A percentile compares a stretch with the other conserved stretches of the same genome.
phyloP scores from a whole-genome alignment of 345 rosid species.

The Linum tenue region DNA sequence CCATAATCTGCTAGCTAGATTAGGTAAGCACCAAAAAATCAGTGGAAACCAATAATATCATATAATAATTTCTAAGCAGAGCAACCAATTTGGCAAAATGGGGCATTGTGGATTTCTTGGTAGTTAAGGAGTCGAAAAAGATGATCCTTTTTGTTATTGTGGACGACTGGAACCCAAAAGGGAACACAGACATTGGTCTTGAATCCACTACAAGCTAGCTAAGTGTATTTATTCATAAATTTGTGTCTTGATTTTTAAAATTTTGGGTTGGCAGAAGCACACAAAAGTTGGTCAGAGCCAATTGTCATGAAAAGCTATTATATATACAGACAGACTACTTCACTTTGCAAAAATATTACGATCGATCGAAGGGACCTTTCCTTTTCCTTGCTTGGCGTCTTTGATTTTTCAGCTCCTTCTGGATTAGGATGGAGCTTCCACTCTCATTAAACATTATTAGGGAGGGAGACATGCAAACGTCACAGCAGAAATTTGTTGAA shows the following conservation, averaged over 20 bases:
- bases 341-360: background rate
- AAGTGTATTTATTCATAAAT: background rate
- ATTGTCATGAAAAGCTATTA: background rate
- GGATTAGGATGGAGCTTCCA: background rate
- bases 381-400: background rate
- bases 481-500: background rate
- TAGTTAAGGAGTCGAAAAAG: background rate
- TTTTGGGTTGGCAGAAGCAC: too few relatives aligned
- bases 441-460: too few relatives aligned
- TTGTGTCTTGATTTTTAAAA: background rate
- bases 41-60: too few relatives aligned
- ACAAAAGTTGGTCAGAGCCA: too few relatives aligned
- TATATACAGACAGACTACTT: background rate
- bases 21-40: too few relatives aligned
- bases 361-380: background rate
- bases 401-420: background rate
- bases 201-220: background rate
- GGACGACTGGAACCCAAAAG: background rate
- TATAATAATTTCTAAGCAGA: background rate
- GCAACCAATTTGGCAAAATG: background rate
- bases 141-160: background rate
- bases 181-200: background rate
- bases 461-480: background rate
- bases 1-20: too few relatives aligned
- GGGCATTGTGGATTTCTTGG: background rate